Evolutionary conservation across 805 yeast genomes (phyloP), one percentile per base, ranked within the genome.

Genomic region (Kuraishia cidri): DNA sequence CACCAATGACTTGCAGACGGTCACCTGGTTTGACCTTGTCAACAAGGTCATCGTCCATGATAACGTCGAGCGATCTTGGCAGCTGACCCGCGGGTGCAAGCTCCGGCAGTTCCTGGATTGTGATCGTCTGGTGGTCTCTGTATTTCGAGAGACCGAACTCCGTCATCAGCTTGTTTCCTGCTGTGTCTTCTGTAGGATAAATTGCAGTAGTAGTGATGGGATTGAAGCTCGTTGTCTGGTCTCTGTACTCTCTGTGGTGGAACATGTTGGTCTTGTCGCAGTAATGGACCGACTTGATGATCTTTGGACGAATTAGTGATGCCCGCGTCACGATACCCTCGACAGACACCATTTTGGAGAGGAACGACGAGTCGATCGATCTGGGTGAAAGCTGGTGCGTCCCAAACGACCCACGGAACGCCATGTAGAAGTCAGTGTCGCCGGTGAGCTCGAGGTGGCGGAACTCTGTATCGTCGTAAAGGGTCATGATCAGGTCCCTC

Each of bases 91-190:
- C 94, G 11, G 97, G 98, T 1, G 97, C 96, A 41, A 79, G 69
- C 60, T 92, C 97, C 1, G 98, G 97, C 85, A 92, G 84, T 61
- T 92, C 98, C 56, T 92, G 98, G 24, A 92, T 80, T 0, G 96
- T 75, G 24, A 92, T 71, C 25, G 86, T 81, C 59, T 92, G 98
- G 54, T 90, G 96, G 58, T 92, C 98, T 46, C 90, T 69, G 54
- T 85, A 92, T 19, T 94, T 86, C 6, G 88, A 79, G 50, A 78
- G 82, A 1, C 98, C 98, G 49, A 85, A 92, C 54, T 92, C 97
- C 1, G 96, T 88, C 13, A 74, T 68, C 42, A 92, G 62, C 45
- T 84, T 85, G 58, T 88, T 79, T 5, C 97, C 97, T 30, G 86
- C 92, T 12, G 83, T 71, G 50, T 92, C 98, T 47, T 85, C 94